phyloP scores from a whole-genome alignment of 331 rosid genomes.

The Ulmus americana region DNA sequence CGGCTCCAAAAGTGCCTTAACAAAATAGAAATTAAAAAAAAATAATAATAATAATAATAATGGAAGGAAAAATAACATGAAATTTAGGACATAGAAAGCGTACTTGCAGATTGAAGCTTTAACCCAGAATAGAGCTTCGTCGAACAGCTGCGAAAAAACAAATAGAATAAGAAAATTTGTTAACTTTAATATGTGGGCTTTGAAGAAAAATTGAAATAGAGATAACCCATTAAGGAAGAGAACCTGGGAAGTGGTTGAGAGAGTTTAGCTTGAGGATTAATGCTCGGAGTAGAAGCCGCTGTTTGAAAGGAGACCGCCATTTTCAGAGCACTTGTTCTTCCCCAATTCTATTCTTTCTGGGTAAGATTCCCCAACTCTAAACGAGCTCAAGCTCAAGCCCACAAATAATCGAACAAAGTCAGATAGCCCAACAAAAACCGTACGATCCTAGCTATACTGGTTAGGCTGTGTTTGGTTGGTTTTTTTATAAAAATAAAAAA shows the following conservation, averaged over 20 bases:
- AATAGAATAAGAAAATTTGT: not conserved
- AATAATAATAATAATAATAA: not conserved
- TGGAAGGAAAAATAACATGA: not conserved
- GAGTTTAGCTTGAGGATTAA: conserved; percentile 34
- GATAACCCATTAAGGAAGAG: conserved; percentile 19
- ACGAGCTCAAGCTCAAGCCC: too few species aligned
- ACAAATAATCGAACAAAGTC: too few species aligned
- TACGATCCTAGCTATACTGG: too few species aligned
- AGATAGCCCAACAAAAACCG: too few species aligned
- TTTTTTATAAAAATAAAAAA: too few species aligned
- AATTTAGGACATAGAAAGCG: conserved; percentile 3
- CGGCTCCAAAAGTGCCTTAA: conserved; percentile 54
- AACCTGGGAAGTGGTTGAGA: conserved; percentile 52
- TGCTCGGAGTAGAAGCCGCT: conserved; percentile 32
- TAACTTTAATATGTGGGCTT: too few species aligned
- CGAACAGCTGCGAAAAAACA: conserved; percentile 35
- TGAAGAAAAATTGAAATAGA: too few species aligned
- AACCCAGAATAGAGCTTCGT: conserved; percentile 68
- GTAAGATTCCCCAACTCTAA: too few species aligned
- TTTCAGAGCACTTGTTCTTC: not conserved
- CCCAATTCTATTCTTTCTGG: not conserved
- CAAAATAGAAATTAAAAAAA: not conserved
- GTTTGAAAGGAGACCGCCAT: conserved; percentile 66
- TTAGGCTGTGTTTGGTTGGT: too few species aligned
- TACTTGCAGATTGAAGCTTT: conserved; percentile 63